Base-by-base conservation (phyloP, 352 stramenopile genomes). In the Pythium myriotylum region DNA sequence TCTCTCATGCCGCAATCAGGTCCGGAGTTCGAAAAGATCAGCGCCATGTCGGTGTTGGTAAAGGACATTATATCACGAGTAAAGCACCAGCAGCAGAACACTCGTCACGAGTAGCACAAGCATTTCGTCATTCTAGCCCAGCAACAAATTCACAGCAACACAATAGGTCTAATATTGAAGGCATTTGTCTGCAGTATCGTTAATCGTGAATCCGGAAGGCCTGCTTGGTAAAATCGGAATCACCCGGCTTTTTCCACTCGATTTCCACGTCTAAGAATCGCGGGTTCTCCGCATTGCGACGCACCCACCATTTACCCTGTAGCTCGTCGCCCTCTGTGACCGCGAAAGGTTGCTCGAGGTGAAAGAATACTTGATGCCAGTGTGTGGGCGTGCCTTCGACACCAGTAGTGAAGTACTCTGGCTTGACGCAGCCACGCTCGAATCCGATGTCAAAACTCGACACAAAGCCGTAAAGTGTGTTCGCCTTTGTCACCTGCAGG, bases 321-420 rank as follows among this genome's bases (percentile, higher is more conserved):
- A 98, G 63, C 39, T 57, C 37, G n/a, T 98, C 90, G 24, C 89
- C 91, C 20, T 77, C 67, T 39, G 71, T 68, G 13, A 97, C 85
- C 0, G 59, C 62, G 47, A 98, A 84, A 9, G 89, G 82, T 35
- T 89, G 72, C 32, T 82, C 74, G n/a, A 98, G 55, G 73, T 98
- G 98, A 67, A 99, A 98, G n/a, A 98, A 94, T 14, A 96, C 96
- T 68, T 99, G 97, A 72, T 99, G 98, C 97, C 97, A 99, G 74
- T 99, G 97, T 10, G 97, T 99, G 54, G 98, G 97, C 19, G 84
- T 89, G 46, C 76, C 88, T 60, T 94, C 81, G 14, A 73, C 74
- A 39, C 85, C 91, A 4, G 97, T 99, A 3, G 89, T 97, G 65
- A 99, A 99, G 56, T 91, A 95, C 57, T 99, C 88, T 14, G 96